These are phyloP conservation scores for Melaleuca quinquenervia DNA, from an alignment of 345 rosid species.

Conservation along the genomic window DNA sequence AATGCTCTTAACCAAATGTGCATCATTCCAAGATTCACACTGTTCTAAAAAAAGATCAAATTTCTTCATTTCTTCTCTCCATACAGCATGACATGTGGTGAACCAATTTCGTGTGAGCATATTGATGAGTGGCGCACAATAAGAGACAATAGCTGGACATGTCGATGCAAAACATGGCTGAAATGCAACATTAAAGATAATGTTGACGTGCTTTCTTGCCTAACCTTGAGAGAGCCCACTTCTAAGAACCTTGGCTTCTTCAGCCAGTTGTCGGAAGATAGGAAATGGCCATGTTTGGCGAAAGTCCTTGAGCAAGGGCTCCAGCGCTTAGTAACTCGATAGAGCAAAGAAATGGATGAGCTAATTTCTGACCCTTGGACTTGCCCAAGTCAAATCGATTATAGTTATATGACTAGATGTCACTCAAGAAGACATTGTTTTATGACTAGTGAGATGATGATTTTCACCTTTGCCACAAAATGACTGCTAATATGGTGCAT, in stretches of 20 bases:
- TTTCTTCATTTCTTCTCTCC: no score
- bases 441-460: neutral
- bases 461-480: neutral
- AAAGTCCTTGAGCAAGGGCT: neutral
- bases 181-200: neutral
- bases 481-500: neutral
- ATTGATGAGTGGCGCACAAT: no score
- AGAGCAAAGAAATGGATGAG: neutral
- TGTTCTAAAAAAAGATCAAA: no score
- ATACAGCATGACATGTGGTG: no score
- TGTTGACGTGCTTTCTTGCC: neutral
- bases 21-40: no score
- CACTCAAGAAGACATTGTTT: neutral
- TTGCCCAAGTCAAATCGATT: neutral
- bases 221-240: neutral
- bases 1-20: no score
- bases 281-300: neutral
- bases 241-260: neutral
- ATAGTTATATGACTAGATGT: neutral
- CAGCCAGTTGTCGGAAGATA: neutral
- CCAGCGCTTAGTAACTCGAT: neutral
- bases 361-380: no score
- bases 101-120: no score
- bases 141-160: no score
- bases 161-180: no score